phyloP scores from a whole-genome alignment of 2,329 filamentous ascomycete genomes.

The Tetracladium maxilliforme region DNA sequence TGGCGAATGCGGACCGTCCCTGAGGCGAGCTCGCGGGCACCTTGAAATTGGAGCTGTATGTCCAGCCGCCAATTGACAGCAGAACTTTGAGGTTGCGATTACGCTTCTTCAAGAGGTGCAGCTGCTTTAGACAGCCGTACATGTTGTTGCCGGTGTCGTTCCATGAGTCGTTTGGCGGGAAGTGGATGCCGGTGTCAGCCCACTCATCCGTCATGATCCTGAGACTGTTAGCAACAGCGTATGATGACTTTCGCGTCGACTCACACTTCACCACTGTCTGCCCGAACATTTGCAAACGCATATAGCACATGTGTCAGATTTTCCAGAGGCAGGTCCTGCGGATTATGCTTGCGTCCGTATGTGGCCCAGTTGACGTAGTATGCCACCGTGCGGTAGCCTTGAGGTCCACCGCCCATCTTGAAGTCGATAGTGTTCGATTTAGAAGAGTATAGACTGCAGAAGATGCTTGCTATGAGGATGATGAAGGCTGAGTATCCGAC shows the following conservation, averaged over 20 bases:
- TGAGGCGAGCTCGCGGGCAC: constrained; percentile 53
- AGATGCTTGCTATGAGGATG: no score
- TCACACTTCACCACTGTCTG: constrained; percentile 67
- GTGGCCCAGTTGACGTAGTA: constrained; percentile 57
- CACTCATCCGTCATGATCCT: constrained; percentile 42
- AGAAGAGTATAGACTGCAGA: no score
- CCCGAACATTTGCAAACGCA: constrained; percentile 73
- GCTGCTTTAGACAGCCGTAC: constrained; percentile 80
- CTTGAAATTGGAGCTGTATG: constrained; percentile 76
- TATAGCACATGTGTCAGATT: constrained; percentile 85
- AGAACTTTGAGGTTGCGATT: constrained; percentile 78
- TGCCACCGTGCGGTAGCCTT: constrained; percentile 49
- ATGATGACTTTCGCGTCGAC: constrained; percentile 3
- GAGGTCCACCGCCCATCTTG: constrained; percentile 12
- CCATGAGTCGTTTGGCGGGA: constrained; percentile 51
- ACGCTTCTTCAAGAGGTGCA: constrained; percentile 67
- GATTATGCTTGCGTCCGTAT: constrained; percentile 73
- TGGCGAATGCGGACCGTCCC: constrained; percentile 60
- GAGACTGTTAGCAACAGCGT: constrained; percentile 3
- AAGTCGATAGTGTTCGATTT: no score
- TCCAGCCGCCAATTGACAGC: constrained; percentile 85
- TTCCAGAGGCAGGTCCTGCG: constrained; percentile 66
- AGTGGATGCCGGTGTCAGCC: constrained; percentile 60
- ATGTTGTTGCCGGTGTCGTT: constrained; percentile 64
- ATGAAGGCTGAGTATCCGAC: no score